A percentile compares a stretch with the other conserved stretches of the same genome.
phyloP scores from a whole-genome alignment of 805 yeast species.

The Babjeviella inositovora region DNA sequence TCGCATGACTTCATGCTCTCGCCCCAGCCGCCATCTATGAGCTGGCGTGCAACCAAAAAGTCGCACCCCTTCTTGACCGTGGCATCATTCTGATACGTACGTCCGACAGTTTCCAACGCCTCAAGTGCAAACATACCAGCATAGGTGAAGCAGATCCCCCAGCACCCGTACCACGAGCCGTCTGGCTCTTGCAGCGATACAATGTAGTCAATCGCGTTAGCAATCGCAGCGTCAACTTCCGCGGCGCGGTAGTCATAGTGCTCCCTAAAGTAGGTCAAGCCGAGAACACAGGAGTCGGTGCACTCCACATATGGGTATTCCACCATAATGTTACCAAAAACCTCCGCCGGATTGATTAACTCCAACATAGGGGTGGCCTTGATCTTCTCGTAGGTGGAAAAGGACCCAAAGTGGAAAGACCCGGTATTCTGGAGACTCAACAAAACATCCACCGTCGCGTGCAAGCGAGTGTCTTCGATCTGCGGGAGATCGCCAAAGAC shows the following conservation, averaged over 20 bases:
- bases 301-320: slow-evolving; percentile 98
- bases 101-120: slow-evolving; percentile 62
- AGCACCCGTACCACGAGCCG: slow-evolving; percentile 96
- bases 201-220: slow-evolving; percentile 61
- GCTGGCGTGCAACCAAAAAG: slow-evolving; percentile 60
- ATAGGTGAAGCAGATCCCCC: slow-evolving; percentile 96
- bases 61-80: slow-evolving; percentile 70
- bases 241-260: slow-evolving; percentile 46
- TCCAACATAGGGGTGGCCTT: slow-evolving; percentile 72
- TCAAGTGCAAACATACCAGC: slow-evolving; percentile 98
- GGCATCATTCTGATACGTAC: slow-evolving; percentile 41
- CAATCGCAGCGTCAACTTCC: slow-evolving; percentile 56
- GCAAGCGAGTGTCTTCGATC: slow-evolving; percentile 35
- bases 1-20: slow-evolving; percentile 88
- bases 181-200: slow-evolving; percentile 51
- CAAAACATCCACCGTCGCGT: slow-evolving; percentile 63
- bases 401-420: slow-evolving; percentile 73
- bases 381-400: slow-evolving; percentile 80
- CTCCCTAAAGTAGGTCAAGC: slow-evolving; percentile 63
- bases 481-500: slow-evolving; percentile 27
- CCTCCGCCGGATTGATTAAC: slow-evolving; percentile 86
- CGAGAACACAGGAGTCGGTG: slow-evolving; percentile 88
- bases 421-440: slow-evolving; percentile 67
- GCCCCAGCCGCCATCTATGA: slow-evolving; percentile 94
- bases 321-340: slow-evolving; percentile 95